These are phyloP conservation scores for Neofusicoccum ribis DNA, from an alignment of 2,329 filamentous ascomycete genomes.

Conservation along the genomic window DNA sequence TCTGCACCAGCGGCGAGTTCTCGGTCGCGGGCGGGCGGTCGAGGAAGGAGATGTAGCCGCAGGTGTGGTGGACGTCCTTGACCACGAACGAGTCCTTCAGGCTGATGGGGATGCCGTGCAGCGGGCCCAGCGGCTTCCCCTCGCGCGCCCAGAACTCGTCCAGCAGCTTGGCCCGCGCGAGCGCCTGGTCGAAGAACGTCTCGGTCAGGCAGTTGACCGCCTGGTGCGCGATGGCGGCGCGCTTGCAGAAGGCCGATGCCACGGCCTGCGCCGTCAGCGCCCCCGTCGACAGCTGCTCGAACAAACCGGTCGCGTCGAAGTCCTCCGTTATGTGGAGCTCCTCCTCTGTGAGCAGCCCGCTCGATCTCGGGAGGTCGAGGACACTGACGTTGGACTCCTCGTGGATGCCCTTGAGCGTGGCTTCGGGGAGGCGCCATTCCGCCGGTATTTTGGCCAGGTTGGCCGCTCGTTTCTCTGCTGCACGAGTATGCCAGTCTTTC, in stretches of 20 bases:
- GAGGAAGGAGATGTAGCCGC: slow-evolving; percentile 57
- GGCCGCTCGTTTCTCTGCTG: slow-evolving; percentile 32
- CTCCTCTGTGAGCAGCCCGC: slow-evolving; percentile 32
- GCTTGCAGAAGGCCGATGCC: slow-evolving; percentile 54
- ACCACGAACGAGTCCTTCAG: slow-evolving; percentile 60
- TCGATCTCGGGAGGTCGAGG: slow-evolving; percentile 19
- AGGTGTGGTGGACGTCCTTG: slow-evolving; percentile 57
- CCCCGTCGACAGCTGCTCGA: slow-evolving; percentile 29
- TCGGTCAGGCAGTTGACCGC: slow-evolving; percentile 48
- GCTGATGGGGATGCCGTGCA: slow-evolving; percentile 45
- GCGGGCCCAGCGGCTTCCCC: slow-evolving; percentile 48
- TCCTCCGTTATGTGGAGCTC: slow-evolving; percentile 40
- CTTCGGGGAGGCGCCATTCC: slow-evolving; percentile 4
- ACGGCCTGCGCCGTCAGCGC: slow-evolving; percentile 44
- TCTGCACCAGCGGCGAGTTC: slow-evolving; percentile 39
- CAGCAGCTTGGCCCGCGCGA: slow-evolving; percentile 38
- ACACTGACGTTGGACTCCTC: slow-evolving; percentile 4
- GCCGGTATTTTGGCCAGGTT: slow-evolving; percentile 29
- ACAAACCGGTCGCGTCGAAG: slow-evolving; percentile 34
- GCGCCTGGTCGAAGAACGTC: slow-evolving; percentile 44
- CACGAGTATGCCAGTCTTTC: slow-evolving; percentile 31
- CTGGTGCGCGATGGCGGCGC: slow-evolving; percentile 59
- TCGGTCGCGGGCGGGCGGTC: slow-evolving; percentile 28
- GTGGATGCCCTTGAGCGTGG: neutral
- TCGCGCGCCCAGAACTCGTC: slow-evolving; percentile 40